These are phyloP conservation scores for Phytophthora citrophthora DNA, from an alignment of 352 stramenopile genomes.

Conservation along the genomic window DNA sequence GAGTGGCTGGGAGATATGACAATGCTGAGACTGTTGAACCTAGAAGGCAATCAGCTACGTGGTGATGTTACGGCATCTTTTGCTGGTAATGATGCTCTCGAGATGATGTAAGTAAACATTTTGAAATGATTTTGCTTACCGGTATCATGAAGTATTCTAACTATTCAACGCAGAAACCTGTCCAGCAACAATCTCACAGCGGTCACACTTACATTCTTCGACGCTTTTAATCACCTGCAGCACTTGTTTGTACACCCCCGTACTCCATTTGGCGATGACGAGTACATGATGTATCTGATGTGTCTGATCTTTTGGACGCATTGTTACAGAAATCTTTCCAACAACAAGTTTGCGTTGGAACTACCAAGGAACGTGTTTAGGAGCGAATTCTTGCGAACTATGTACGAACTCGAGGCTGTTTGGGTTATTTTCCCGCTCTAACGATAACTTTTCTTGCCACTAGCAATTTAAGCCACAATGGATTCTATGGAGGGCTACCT, in stretches of 20 bases:
- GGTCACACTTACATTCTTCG: slow-evolving; percentile 40
- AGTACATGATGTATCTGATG: too few species aligned
- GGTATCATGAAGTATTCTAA: not conserved
- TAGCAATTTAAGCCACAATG: slow-evolving; percentile 65
- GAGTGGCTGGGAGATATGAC: slow-evolving; percentile 71
- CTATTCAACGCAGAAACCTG: slow-evolving; percentile 36
- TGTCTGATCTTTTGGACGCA: not conserved
- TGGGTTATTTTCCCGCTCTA: slow-evolving; percentile 2
- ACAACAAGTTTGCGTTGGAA: slow-evolving; percentile 48
- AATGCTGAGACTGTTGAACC: slow-evolving; percentile 64
- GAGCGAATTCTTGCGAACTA: slow-evolving; percentile 48
- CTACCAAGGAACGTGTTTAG: slow-evolving; percentile 48
- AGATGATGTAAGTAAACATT: slow-evolving; percentile 53
- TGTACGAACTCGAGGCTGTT: slow-evolving; percentile 40
- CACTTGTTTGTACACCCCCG: slow-evolving; percentile 32
- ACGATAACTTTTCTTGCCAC: not conserved
- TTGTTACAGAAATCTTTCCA: slow-evolving; percentile 48
- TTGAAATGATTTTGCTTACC: not conserved
- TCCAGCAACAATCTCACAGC: slow-evolving; percentile 45
- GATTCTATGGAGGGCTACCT: slow-evolving; percentile 47
- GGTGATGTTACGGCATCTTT: slow-evolving; percentile 58
- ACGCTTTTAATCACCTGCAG: slow-evolving; percentile 43
- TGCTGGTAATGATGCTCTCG: slow-evolving; percentile 60
- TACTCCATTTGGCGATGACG: not conserved
- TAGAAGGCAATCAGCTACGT: slow-evolving; percentile 51